Evolutionary conservation across 2,329 filamentous ascomycete species (phyloP).

Genomic region (Graphiopsis chlorocephala): DNA sequence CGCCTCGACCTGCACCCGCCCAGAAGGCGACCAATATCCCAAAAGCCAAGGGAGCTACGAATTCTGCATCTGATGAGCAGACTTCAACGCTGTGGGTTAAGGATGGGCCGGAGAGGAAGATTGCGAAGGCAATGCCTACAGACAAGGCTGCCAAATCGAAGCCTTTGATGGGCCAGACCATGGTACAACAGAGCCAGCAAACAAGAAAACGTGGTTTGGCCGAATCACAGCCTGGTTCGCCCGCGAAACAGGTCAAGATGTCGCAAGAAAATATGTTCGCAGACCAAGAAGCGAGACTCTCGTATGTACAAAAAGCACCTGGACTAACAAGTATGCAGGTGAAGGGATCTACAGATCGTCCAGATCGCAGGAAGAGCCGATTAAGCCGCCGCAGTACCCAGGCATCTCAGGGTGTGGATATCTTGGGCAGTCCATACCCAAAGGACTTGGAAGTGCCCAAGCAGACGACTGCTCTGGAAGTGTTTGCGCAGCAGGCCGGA

Average conservation of each 20-base stretch:
- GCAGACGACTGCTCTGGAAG: conserved; percentile 27
- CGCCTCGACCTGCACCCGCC: background rate
- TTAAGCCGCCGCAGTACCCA: conserved; percentile 18
- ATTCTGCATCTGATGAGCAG: background rate
- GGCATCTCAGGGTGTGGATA: conserved; percentile 28
- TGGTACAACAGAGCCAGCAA: background rate
- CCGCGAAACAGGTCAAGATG: background rate
- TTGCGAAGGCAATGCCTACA: background rate
- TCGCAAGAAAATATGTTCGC: background rate
- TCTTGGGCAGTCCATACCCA: conserved; percentile 32
- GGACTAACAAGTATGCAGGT: too few species aligned
- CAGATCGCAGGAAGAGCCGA: background rate
- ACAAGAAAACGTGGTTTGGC: background rate
- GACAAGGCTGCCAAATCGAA: background rate
- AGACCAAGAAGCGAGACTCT: background rate
- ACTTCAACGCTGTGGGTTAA: background rate
- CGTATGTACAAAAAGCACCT: background rate
- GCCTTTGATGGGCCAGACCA: too few species aligned
- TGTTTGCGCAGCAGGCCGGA: conserved; percentile 25
- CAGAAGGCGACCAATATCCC: too few species aligned
- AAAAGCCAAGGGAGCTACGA: background rate
- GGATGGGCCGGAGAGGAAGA: background rate
- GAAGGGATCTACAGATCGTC: background rate
- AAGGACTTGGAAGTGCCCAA: conserved; percentile 24
- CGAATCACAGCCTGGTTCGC: background rate